phyloP scores from a whole-genome alignment of 2,329 filamentous ascomycete genomes.

The Fusarium odoratissimum region DNA sequence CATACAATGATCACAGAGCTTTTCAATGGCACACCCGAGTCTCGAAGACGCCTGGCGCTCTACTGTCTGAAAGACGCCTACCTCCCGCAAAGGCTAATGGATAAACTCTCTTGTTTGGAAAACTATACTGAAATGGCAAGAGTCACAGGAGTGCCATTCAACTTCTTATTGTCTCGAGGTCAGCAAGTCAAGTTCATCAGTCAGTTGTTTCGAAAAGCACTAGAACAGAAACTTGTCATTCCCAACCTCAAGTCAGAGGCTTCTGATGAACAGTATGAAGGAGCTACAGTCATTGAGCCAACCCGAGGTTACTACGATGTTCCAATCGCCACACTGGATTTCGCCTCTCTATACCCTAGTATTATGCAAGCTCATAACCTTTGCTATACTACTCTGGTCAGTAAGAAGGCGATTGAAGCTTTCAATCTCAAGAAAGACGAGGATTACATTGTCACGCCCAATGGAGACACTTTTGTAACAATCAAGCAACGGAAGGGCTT shows the following conservation, averaged over 20 bases:
- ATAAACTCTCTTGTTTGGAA: slow-evolving; percentile 97
- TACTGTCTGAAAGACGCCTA: slow-evolving; percentile 99
- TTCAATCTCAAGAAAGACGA: slow-evolving; percentile 85
- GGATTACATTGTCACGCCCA: slow-evolving; percentile 96
- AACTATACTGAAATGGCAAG: slow-evolving; percentile 99
- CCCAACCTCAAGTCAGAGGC: slow-evolving; percentile 81
- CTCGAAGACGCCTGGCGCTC: slow-evolving; percentile 86
- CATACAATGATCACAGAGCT: slow-evolving; percentile 99
- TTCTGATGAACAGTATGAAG: slow-evolving; percentile 92
- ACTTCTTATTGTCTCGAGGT: slow-evolving; percentile 88
- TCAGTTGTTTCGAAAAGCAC: slow-evolving; percentile 93
- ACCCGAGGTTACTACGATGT: slow-evolving; percentile 93
- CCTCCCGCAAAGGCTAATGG: slow-evolving; percentile 91
- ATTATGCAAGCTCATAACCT: slow-evolving; percentile 99
- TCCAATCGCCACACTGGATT: slow-evolving; percentile 96
- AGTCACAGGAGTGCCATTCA: slow-evolving; percentile 98
- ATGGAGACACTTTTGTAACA: slow-evolving; percentile 93
- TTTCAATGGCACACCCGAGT: slow-evolving; percentile 96
- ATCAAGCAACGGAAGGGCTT: slow-evolving; percentile 89
- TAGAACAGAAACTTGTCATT: slow-evolving; percentile 93
- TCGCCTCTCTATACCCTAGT: slow-evolving; percentile 96
- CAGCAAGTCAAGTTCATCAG: slow-evolving; percentile 99
- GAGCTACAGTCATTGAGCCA: slow-evolving; percentile 97
- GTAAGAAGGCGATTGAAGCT: slow-evolving; percentile 78
- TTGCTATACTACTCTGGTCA: slow-evolving; percentile 92